Evolutionary conservation across 805 yeast genomes (phyloP).

Genomic region (Zygosaccharomyces kombuchaensis): DNA sequence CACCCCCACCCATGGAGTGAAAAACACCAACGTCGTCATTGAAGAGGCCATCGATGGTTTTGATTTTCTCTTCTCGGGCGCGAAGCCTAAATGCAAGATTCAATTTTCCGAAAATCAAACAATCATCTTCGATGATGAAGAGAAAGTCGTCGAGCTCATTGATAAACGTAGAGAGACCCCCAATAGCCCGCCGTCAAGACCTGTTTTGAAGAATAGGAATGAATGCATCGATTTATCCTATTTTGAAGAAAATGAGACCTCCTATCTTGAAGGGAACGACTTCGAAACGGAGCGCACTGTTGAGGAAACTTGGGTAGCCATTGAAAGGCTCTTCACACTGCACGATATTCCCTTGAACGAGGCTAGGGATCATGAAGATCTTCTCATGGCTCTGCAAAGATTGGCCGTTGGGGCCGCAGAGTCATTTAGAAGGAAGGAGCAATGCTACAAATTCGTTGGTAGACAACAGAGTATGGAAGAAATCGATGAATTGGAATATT

Average conservation of each 20-base stretch:
- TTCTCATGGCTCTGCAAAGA: not conserved
- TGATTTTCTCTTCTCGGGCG: not conserved
- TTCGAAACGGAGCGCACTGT: not conserved
- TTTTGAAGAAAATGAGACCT: not conserved
- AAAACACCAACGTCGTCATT: not conserved
- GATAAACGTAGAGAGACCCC: not conserved
- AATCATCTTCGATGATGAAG: not conserved
- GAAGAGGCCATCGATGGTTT: constrained; percentile 1
- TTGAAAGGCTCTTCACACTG: not conserved
- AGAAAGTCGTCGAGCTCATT: not conserved
- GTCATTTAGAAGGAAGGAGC: constrained; percentile 1
- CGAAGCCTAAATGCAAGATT: not conserved
- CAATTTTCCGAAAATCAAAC: not conserved
- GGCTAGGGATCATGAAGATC: not conserved
- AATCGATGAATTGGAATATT: not conserved
- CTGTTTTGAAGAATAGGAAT: not conserved
- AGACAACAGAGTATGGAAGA: constrained; percentile 2
- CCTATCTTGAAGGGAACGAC: not conserved
- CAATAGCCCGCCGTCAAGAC: not conserved
- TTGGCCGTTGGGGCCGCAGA: not conserved
- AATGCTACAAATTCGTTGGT: constrained; percentile 3
- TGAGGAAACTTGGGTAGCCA: not conserved
- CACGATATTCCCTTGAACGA: constrained; percentile 1
- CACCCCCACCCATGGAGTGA: constrained; percentile 1
- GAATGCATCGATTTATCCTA: not conserved